Evolutionary conservation across 805 yeast genomes (phyloP).

Genomic region (Ogataea haglerorum): DNA sequence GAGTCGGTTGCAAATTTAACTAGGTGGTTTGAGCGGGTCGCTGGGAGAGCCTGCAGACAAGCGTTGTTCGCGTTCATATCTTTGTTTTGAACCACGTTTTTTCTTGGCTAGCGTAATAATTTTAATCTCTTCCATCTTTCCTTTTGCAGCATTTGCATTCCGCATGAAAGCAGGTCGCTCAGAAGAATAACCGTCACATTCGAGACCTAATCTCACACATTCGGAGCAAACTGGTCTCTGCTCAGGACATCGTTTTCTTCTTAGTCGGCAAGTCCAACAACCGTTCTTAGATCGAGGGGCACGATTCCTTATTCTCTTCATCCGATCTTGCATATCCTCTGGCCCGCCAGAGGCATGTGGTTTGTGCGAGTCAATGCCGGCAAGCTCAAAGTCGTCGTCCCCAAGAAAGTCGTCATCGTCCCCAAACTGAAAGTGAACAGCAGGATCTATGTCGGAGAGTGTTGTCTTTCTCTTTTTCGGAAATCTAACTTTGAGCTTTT

Average conservation of each 20-base stretch:
- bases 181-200: constrained; percentile 53
- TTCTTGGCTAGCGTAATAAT: constrained; percentile 35
- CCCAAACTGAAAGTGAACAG: constrained; percentile 6
- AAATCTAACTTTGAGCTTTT: constrained; percentile 17
- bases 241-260: constrained; percentile 72
- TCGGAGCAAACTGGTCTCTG: constrained; percentile 57
- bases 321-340: constrained; percentile 16
- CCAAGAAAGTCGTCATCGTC: constrained; percentile 11
- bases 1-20: constrained; percentile 5
- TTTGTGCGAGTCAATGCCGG: constrained; percentile 6
- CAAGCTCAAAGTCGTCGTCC: constrained; percentile 7
- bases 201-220: constrained; percentile 53
- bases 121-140: constrained; percentile 50
- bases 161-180: constrained; percentile 55
- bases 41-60: constrained; percentile 15
- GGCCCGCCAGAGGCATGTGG: constrained; percentile 1
- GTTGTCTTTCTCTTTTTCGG: constrained; percentile 13
- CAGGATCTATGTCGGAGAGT: constrained; percentile 11
- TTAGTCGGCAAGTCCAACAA: constrained; percentile 75
- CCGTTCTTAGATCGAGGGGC: constrained; percentile 39
- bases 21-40: constrained; percentile 1
- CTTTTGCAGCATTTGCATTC: constrained; percentile 38
- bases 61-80: constrained; percentile 20
- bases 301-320: constrained; percentile 17
- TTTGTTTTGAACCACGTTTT: constrained; percentile 33